Evolutionary conservation across 305 asterid species (phyloP), one percentile per base, ranked within the genome.

Genomic region (Fraxinus sp.): DNA sequence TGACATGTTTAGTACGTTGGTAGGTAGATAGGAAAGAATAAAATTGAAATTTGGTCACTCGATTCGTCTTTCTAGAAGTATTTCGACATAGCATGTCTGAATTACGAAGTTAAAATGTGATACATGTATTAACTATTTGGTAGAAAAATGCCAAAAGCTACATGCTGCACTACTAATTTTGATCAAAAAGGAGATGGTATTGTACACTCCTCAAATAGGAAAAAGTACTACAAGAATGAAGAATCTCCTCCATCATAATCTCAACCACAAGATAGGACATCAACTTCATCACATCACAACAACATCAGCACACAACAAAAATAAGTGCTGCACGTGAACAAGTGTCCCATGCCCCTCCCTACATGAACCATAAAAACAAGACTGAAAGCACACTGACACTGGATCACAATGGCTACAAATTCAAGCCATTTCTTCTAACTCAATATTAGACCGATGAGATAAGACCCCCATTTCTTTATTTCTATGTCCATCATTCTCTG

Each of bases 311-410:
- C 75, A 68, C 3, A 68, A 28, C 13, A 10, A 11, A 33, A 33
- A 33, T 33, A 33, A 33, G n/a, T 66, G 46, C 33, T 71, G 49
- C 52, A 30, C 71, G 14, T 4, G 43, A 24, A 13, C 78, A 28
- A 72, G 24, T 33, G 39, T 28, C 24, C 59, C 83, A 78, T 85
- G 89, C 88, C 91, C 88, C 88, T 11, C 52, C 52, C 16, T 86
- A 86, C 89, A 80, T 36, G 22, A 62, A 57, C 85, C 70, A 41
- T 28, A 7, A 74, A 28, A 68, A 4, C 1, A 66, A 14, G 73
- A 26, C n/a, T 20, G 33, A 4, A 18, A 14, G 33, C 32, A n/a
- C n/a, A n/a, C n/a, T n/a, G n/a, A 22, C 71, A 6, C 14, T 22
- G 32, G 16, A 59, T 59, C 32, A 7, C 30, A 59, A 59, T 20